Base-by-base conservation (phyloP, 495 filamentous ascomycete species). In the Chaetomium fimeti region DNA sequence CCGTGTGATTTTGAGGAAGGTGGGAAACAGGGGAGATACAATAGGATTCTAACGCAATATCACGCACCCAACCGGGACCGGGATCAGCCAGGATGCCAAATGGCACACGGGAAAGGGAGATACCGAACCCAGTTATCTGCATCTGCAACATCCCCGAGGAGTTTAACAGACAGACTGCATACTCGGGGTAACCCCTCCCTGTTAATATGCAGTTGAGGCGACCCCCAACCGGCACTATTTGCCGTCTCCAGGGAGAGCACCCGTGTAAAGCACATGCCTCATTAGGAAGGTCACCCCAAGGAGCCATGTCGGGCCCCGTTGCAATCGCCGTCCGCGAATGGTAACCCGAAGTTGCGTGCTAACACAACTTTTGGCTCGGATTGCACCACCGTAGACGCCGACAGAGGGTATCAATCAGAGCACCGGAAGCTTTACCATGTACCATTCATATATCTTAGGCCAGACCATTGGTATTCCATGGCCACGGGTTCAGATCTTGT, bases 261-360 rank as follows among this genome's bases (percentile, higher is more conserved):
- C 45, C 45, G 18, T 57, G 15, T 42, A 29, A 32, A 47, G 32
- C 56, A 47, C 24, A 24, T 59, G 56, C 56, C 56, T 25, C 40
- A 47, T 45, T 59, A 47, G 56, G 56, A 45, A 59, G 56, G 56
- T 59, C 40, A 15, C 22, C n/a, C 16, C 7, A 32, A n/a, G 20
- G 1, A 24, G 32, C 2, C 22, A n/a, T 9, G 22, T 18, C 24
- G 25, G 25, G 5, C 32, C 25, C 56, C 56, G 25, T 45, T 25
- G 42, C 24, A 59, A 59, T 32, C 43, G 12, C 3, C 40, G 29
- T 29, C 47, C 56, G 15, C 56, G 56, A 59, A 59, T 59, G 1
- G 22, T 6, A 47, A 47, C 25, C 16, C 11, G 24, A 20, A 29
- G 15, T 5, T 2, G 2, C 8, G 42, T 25, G 24, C 25, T 61